Base-by-base conservation (phyloP, 2,329 filamentous ascomycete genomes). In the Lithohypha guttulata region DNA sequence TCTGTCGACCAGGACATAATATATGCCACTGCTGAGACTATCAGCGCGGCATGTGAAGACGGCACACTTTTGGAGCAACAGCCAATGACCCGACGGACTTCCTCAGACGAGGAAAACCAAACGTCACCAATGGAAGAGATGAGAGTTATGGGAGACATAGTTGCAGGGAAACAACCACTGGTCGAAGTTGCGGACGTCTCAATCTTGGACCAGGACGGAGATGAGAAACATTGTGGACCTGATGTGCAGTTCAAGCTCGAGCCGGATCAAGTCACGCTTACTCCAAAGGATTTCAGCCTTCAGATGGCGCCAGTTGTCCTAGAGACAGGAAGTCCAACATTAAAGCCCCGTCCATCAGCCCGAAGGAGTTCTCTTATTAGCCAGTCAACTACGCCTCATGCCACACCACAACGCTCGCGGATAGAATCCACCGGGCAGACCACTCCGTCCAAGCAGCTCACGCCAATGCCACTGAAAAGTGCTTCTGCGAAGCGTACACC, bases 251-350 rank as follows among this genome's bases (percentile, higher is more conserved):
- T 14, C 58, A 58, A 15, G 49, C 53, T 2, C 33, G 29, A 21
- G 23, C 25, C 11, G 54, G 55, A 43, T 46, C 51, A 6, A 42
- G 11, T 26, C 21, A 47, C 27, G 26, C 9, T 13, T 36, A 22
- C 27, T 27, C 10, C 34, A 32, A 26, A 42, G 9, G 42, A 27
- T n/a, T 27, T 36, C 10, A 46, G 29, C 11, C 34, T 27, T 17
- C 46, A 40, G 25, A 55, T 60, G 39, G 49, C 61, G 13, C 46
- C 48, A 27, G 54, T 62, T 31, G 60, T 68, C 9, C 68, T 62
- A 21, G 68, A 64, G 53, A 69, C 55, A 51, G 70, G 64, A 28
- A 79, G 73, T 45, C 73, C 75, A 31, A 73, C 64, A 13, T 46
- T 75, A 25, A 69, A 64, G 28, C 55, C 59, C 23, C 55, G 58